Evolutionary conservation across 306 rosid species (phyloP), one percentile per base, ranked within the genome.

Genomic region (Cicer pinnatifidum): DNA sequence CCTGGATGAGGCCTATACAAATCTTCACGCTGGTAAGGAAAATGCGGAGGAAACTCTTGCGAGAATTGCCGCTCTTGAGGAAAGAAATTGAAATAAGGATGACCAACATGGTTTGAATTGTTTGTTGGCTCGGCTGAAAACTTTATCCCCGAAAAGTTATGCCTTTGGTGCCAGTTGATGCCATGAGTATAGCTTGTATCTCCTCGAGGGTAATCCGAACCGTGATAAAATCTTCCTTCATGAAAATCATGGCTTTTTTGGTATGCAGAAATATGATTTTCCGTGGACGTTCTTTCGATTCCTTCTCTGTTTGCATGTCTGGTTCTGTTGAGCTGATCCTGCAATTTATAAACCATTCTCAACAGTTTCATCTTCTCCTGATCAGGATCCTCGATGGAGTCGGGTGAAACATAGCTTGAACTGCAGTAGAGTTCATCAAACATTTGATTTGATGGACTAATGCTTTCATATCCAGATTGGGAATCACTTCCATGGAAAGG

Each of bases 261-360:
- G 85, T 73, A 60, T 63, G 83, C 20, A 57, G 83, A 77, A 75
- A 41, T 19, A 59, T 58, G 84, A 2, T 69, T 83, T 83, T 59
- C 83, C 1, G 28, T 16, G 8, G 87, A 63, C 15, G 59, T 43
- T 71, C 87, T 82, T 77, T 81, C 88, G 57, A 72, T 70, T 16
- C 71, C 75, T 16, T 79, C 87, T 33, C 54, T 85, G 38, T 79
- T 81, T 20, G 72, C 52, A 61, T 57, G 73, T 79, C 70, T 65
- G 64, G 85, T 80, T 72, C 72, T 80, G 80, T 83, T 78, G 70
- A 90, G 86, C 77, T 88, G 88, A 72, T 90, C 79, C 85, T 91
- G 95, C 92, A 94, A 57, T 77, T 88, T 92, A 75, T 83, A 69
- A 65, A 90, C 82, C 86, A 95, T 88, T 81, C 83, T 84, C 85